Evolutionary conservation across 179 eudicot genomes (phyloP), one percentile per base, ranked within the genome.

Genomic region (Beta corolliflora): DNA sequence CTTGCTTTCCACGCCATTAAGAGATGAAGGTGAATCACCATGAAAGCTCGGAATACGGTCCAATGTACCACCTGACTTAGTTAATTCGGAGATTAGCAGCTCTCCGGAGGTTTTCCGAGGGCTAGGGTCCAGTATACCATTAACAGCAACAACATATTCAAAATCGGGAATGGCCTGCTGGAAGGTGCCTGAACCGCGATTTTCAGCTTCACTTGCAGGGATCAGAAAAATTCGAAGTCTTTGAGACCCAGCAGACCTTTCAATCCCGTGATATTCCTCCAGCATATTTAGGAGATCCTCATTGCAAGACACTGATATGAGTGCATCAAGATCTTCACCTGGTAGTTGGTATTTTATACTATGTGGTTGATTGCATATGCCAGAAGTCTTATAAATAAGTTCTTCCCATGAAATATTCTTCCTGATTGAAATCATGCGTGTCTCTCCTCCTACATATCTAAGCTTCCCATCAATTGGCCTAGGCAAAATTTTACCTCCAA

Each of bases 281-380:
- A 95, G 83, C 99, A 95, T 91, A 80, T 88, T 93, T 71, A 88
- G 94, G 29, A 95, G 89, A 88, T 95, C 98, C 86, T 93, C 98
- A 78, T 92, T 91, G 15, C 89, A 95, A 54, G 94, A 92, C 52
- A 95, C 95, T 9, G 99, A 94, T 82, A 95, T 94, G 56, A 95
- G 95, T n/a, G 99, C 91, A 87, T 95, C 99, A 77, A 95, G 91
- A 86, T 93, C 98, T 83, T 95, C 97, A 50, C 91, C 93, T 6
- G 98, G 98, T 55, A 95, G 92, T 86, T 95, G 97, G 82, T 92
- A 93, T 85, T 91, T 94, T 55, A 95, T 93, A 29, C 88, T 86
- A 77, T 94, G 95, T 56, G 91, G 85, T 52, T 93, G 93, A 83
- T 81, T 87, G 79, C 95, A 94, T 67, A 91, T 87, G 69, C 81